phyloP scores from a whole-genome alignment of 2,329 filamentous ascomycete species.

The Xylaria multiplex region DNA sequence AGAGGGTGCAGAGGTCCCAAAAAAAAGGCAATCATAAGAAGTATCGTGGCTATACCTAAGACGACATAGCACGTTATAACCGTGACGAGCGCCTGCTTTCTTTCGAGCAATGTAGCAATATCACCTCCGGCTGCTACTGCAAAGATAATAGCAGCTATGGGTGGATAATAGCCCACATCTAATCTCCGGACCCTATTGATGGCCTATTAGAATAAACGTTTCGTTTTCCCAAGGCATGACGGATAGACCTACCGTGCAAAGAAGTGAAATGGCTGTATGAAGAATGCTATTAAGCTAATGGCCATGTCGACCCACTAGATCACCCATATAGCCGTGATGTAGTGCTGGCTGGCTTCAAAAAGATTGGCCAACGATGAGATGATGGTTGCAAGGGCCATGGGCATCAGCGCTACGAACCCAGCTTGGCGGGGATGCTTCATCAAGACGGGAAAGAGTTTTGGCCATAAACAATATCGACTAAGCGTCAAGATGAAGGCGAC shows the following conservation, averaged over 20 bases:
- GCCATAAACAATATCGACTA: not conserved
- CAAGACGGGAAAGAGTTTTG: not conserved
- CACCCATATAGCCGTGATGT: not conserved
- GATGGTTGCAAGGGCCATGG: conserved; percentile 8
- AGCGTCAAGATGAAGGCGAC: not conserved
- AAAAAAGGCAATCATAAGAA: not conserved
- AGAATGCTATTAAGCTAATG: not conserved
- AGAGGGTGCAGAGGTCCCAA: not conserved
- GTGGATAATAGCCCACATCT: not conserved
- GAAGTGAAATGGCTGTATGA: not conserved
- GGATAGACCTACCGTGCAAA: not conserved
- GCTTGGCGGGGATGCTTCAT: not conserved
- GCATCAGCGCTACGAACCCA: not conserved
- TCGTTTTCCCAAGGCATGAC: not conserved
- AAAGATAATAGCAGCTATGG: not conserved
- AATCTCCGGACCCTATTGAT: not conserved
- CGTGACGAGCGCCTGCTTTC: not conserved
- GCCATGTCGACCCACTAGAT: conserved; percentile 2
- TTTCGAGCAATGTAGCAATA: not conserved
- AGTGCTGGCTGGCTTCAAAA: not conserved
- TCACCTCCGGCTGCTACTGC: not conserved
- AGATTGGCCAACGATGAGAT: not conserved
- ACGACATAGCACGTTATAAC: not conserved
- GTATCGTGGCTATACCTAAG: not conserved
- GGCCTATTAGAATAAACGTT: not conserved